Base-by-base conservation (phyloP, 1,139 yeast genomes). In the Hansenula anomala region DNA sequence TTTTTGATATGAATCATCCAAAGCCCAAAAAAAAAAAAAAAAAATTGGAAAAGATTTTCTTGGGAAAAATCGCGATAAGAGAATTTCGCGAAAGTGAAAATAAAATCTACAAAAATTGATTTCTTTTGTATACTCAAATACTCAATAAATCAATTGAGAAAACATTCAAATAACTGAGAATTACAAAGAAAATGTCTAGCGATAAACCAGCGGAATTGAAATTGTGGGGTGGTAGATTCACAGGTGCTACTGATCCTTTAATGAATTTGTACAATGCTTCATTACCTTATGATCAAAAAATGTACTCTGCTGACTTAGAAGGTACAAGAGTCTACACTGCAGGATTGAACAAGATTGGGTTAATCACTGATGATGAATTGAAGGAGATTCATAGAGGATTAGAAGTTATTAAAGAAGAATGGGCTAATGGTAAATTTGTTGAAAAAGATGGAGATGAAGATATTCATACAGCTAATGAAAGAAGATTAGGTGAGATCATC, bases 221-320 rank as follows among this genome's bases (percentile, higher is more conserved):
- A 63, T 73, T 94, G 50, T 92, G 99, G 99, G 99, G 99, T 52
- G 99, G 99, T 58, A 80, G 99, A 63, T 92, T 92, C 67, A 92
- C 98, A 42, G 97, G 94, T 36, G 92, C 92, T 48, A 81, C 96
- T 19, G 99, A 92, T 55, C 98, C 99, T 8, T 70, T 92, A 58
- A 92, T 92, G 99, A 95, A 92, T 60, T 71, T 89, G 41, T 92
- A 92, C 72, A 94, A 92, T 66, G 96, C 97, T 2, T 90, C 97
- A 2, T 70, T 92, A 49, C 97, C 98, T 3, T 94, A 92, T 56
- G 99, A 92, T 64, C 75, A 90, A 69, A 82, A 76, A 56, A 92
- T 92, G 97, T 92, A 84, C 66, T 81, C 78, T 40, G 97, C 95
- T 6, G 99, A 92, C 64, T 70, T 92, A 52, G 86, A 85, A 46